Conservation (phyloP, 1,139 yeast genomes). For the Petasospora rhodanensis region DNA sequence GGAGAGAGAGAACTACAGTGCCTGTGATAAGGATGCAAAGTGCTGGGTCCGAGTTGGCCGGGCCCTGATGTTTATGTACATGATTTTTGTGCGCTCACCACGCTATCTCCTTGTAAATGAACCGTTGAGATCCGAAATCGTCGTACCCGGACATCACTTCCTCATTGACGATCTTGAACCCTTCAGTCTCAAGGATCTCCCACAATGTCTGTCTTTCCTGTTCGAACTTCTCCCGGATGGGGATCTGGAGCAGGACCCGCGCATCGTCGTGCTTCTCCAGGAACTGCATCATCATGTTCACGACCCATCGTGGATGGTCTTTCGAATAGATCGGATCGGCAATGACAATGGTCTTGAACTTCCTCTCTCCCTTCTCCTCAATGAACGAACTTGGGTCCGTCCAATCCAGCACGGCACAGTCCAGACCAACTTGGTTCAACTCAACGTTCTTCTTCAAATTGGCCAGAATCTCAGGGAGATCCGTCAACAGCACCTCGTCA, state of each 20-base stretch:
- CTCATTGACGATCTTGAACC: conserved; percentile 27
- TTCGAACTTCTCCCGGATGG: conserved; percentile 64
- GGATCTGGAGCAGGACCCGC: conserved; percentile 64
- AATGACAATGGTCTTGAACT: conserved; percentile 57
- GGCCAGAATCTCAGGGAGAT: conserved; percentile 68
- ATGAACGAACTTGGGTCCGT: conserved; percentile 44
- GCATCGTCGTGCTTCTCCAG: conserved; percentile 32
- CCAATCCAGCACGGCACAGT: conserved; percentile 73
- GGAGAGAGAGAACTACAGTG: too few relatives aligned
- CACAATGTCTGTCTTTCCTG: conserved; percentile 60
- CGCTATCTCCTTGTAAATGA: conserved; percentile 46
- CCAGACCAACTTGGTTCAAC: conserved; percentile 39
- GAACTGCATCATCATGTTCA: conserved; percentile 47
- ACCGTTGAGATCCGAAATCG: conserved; percentile 77
- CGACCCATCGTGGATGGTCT: conserved; percentile 73
- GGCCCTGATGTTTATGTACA: too few relatives aligned
- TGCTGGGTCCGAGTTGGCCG: too few relatives aligned
- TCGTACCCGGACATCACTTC: conserved; percentile 63
- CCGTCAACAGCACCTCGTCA: conserved; percentile 62
- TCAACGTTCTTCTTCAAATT: conserved; percentile 58
- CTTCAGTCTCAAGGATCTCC: conserved; percentile 40
- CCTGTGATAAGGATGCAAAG: too few relatives aligned
- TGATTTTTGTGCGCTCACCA: conserved; percentile 12
- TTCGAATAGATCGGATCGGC: conserved; percentile 89
- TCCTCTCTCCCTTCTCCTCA: conserved; percentile 24